Base-by-base conservation (phyloP, 208 protist species). In the Leishmania tarentolae region DNA sequence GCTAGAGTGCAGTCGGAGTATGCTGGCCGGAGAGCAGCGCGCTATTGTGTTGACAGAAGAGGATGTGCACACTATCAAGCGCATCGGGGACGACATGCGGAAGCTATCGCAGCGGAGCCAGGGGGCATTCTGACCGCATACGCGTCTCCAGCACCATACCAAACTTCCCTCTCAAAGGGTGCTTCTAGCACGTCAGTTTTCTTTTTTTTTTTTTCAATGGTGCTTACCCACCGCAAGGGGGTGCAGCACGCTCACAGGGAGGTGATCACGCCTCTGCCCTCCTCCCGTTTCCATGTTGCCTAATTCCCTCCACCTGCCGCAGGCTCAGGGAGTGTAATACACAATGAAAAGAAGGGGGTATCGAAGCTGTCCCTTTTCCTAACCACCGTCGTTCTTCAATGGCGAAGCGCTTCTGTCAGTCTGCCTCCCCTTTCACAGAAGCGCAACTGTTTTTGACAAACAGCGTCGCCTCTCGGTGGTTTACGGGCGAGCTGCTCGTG, bases 1-100 rank as follows among this genome's bases (percentile, higher is more conserved):
- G 52, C 84, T 94, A 52, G 90, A 96, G 82, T 89, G 90, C 79
- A 92, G 93, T 74, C 88, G 86, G 17, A 84, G 86, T 35, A 42
- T 94, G 63, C 76, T 95, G 28, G 88, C 82, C 15, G 86, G 86
- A 21, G 90, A 95, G 63, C 81, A 86, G 56, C 87, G 75, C 19
- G 73, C 78, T n/a, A 63, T 84, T 24, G 28, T 76, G 28, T 66
- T 93, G 63, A 84, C 83, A 8, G 81, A 86, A 11, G 66, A 77
- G 66, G 92, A 92, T 56, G 76, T 90, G 73, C 57, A 47, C 63
- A 75, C 82, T 47, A 76, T 95, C 24, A 84, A 84, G 73, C 47
- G 37, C 19, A 79, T 87, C 52, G 87, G 88, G 8, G 81, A 84
- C 2, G 75, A 82, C 46, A 68, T 91, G 87, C 53, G 70, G 35